Evolutionary conservation across 768 basidiomycete species (phyloP), one percentile per base, ranked within the genome.

Genomic region (Crepidotus variabilis): DNA sequence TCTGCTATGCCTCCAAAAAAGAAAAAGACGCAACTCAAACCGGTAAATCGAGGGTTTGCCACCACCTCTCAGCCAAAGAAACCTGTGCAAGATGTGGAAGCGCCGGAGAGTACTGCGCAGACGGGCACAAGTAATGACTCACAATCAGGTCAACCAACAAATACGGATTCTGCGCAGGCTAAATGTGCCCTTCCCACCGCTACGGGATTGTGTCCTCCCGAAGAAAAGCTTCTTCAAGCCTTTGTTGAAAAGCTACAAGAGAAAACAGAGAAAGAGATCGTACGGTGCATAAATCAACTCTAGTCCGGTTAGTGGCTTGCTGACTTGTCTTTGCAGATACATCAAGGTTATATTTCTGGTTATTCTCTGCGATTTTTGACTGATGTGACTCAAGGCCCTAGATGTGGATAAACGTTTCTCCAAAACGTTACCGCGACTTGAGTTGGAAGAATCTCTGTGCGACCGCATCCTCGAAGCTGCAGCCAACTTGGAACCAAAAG

Each of bases 41-140:
- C 87, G 20, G 76, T 88, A 43, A 80, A 71, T 43, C 84, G 92
- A 54, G 90, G 89, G 14, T 92, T 93, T 64, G 85, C 87, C 46
- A 91, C 91, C 4, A 88, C 86, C 18, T 93, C 92, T 10, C 78
- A 92, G 23, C 88, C 90, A 28, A 92, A 92, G 78, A 93, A 91
- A 71, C 70, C 72, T 45, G 67, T 72, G 10, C 54, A 45, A 43
- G 52, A 51, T 22, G 61, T 54, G 20, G 51, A 54, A 53, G 16
- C 34, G 16, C 52, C 57, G 14, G 55, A 57, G 45, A 14, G 22
- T 49, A 52, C 57, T 18, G 35, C 52, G 24, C 35, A 35, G 11
- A 20, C 51, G 36, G 47, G 39, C 8, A 8, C 28, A 28, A 28
- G 28, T 28, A 20, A 51, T 52, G 21, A 22, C 46, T 21, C 21